Percentiles rank a stretch among this genome's conserved stretches.
phyloP scores from a whole-genome alignment of 768 basidiomycete species.

The Cystofilobasidium ferigula region DNA sequence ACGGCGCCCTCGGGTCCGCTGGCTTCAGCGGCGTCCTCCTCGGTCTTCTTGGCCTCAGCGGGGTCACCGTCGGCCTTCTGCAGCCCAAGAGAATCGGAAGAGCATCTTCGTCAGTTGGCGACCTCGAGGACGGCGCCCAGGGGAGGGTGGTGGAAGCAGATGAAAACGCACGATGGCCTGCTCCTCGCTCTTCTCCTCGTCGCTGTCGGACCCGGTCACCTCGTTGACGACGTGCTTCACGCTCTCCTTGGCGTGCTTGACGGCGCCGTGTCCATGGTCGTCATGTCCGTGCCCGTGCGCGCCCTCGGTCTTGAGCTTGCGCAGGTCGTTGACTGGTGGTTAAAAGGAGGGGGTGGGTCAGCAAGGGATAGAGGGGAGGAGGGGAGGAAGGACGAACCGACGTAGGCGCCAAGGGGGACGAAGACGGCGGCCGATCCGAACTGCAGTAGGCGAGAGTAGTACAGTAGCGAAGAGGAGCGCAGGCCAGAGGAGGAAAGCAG shows the following conservation, averaged over 20 bases:
- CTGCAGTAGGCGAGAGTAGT: neutral
- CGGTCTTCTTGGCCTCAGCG: neutral
- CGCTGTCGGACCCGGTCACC: neutral
- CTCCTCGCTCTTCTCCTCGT: neutral
- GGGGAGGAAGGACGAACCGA: too few relatives aligned
- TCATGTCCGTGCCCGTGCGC: neutral
- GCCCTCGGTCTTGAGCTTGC: neutral
- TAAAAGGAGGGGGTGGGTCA: too few relatives aligned
- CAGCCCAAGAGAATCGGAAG: too few relatives aligned
- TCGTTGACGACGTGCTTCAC: neutral
- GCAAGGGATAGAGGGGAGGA: too few relatives aligned
- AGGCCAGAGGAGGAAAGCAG: neutral
- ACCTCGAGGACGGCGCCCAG: too few relatives aligned
- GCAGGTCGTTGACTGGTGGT: constrained; percentile 6
- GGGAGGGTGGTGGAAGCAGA: neutral
- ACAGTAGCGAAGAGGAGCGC: neutral
- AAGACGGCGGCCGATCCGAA: neutral
- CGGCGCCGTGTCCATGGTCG: neutral
- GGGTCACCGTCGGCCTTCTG: neutral
- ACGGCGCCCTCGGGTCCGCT: neutral
- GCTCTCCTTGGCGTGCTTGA: neutral
- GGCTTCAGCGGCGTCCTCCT: neutral
- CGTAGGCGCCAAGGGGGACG: neutral
- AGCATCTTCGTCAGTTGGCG: too few relatives aligned
- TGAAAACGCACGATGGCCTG: neutral